Evolutionary conservation across 495 filamentous ascomycete species (phyloP).

Genomic region (Penicillium riverlandense): DNA sequence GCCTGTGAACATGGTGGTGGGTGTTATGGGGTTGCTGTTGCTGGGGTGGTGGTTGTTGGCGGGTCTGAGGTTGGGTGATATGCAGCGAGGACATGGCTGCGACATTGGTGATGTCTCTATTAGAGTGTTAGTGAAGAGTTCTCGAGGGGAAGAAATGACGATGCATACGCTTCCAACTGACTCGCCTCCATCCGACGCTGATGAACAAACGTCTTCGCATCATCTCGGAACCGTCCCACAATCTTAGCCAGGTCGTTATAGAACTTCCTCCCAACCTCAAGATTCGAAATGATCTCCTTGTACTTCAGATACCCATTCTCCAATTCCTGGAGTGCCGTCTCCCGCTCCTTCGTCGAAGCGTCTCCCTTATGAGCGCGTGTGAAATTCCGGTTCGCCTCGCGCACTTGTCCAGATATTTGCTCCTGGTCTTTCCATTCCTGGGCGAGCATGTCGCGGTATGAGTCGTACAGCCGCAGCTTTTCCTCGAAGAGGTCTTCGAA

Average conservation of each 20-base stretch:
- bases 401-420: constrained; percentile 55
- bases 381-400: constrained; percentile 73
- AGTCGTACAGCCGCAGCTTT: constrained; percentile 70
- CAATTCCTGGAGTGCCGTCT: constrained; percentile 77
- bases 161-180: constrained; percentile 60
- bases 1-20: constrained; percentile 6
- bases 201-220: constrained; percentile 69
- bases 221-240: constrained; percentile 70
- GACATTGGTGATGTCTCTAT: constrained; percentile 53
- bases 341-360: constrained; percentile 66
- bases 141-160: not conserved
- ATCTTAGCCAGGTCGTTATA: constrained; percentile 93
- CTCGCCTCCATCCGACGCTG: constrained; percentile 74
- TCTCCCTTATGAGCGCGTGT: constrained; percentile 62
- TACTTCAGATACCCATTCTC: constrained; percentile 94
- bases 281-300: constrained; percentile 84
- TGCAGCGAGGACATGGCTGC: constrained; percentile 54
- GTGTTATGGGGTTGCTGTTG: constrained; percentile 12
- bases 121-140: not conserved
- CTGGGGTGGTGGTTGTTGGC: constrained; percentile 19
- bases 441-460: constrained; percentile 60
- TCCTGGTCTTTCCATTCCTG: constrained; percentile 74
- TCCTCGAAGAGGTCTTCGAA: constrained; percentile 90
- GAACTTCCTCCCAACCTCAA: constrained; percentile 87
- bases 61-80: constrained; percentile 38